phyloP scores from a whole-genome alignment of 2,329 filamentous ascomycete species.

The Lecanosticta acicola region DNA sequence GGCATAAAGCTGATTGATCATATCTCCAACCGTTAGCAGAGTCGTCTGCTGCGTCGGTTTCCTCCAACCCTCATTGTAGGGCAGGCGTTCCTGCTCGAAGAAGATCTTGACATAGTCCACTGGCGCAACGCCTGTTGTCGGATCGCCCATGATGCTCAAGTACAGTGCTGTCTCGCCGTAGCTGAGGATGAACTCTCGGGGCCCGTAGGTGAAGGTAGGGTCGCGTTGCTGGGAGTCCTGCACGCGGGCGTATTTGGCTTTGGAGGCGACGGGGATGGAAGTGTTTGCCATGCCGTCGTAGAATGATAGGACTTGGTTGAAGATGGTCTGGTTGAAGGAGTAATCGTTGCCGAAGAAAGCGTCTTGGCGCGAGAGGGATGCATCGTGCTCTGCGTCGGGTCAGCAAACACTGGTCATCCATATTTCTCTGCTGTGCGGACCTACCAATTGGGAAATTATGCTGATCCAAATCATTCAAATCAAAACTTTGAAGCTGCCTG shows the following conservation, averaged over 20 bases:
- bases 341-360: conserved; percentile 33
- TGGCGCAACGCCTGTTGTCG: conserved; percentile 11
- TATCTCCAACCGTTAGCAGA: background rate
- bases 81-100: conserved; percentile 32
- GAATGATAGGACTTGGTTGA: conserved; percentile 24
- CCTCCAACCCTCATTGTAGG: conserved; percentile 34
- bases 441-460: conserved; percentile 33
- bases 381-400: conserved; percentile 31
- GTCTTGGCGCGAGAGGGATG: conserved; percentile 32
- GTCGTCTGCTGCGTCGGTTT: conserved; percentile 5
- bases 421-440: no score
- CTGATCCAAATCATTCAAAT: conserved; percentile 24
- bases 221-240: conserved; percentile 24
- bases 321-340: conserved; percentile 33
- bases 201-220: conserved; percentile 30
- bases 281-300: conserved; percentile 25
- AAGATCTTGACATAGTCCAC: conserved; percentile 13
- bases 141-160: conserved; percentile 31
- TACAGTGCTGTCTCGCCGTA: conserved; percentile 37
- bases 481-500: conserved; percentile 12
- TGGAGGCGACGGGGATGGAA: conserved; percentile 25
- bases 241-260: conserved; percentile 31
- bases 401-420: background rate
- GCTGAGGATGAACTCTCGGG: conserved; percentile 30
- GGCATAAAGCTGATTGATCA: conserved; percentile 1